Evolutionary conservation across 2,329 filamentous ascomycete species (phyloP).

Genomic region (Hymenoscyphus repandus): DNA sequence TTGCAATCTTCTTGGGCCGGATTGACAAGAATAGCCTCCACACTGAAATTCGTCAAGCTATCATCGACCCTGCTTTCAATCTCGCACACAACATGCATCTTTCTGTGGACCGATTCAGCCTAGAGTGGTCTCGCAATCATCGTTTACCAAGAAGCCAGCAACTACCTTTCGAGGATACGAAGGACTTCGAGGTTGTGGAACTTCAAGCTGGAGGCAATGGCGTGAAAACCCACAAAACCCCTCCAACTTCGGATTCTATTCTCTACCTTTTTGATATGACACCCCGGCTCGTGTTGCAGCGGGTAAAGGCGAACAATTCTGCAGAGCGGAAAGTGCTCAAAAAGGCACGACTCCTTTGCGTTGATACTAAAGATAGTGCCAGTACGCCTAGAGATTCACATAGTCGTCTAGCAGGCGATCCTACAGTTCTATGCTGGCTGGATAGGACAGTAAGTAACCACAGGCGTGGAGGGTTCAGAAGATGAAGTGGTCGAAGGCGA

Average conservation of each 20-base stretch:
- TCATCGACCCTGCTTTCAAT: slow-evolving; percentile 12
- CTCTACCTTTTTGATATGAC: slow-evolving; percentile 11
- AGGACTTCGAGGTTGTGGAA: background rate
- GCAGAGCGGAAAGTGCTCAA: slow-evolving; percentile 6
- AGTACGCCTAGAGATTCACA: no score
- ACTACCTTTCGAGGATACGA: background rate
- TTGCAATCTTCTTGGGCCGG: no score
- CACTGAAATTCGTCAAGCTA: background rate
- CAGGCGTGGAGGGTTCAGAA: no score
- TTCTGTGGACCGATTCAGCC: slow-evolving; percentile 11
- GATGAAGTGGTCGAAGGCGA: no score
- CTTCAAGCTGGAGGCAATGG: background rate
- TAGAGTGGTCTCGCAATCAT: slow-evolving; percentile 4
- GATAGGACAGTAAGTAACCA: no score
- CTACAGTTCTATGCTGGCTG: no score
- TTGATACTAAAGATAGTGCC: no score
- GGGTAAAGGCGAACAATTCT: slow-evolving; percentile 8
- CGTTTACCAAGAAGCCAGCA: background rate
- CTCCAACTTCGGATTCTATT: background rate
- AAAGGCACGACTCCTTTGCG: background rate
- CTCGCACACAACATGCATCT: slow-evolving; percentile 16
- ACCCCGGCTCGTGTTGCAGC: slow-evolving; percentile 3
- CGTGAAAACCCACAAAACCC: background rate
- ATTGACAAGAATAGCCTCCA: no score
- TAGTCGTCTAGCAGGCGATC: no score